Base-by-base conservation (phyloP, 2,329 filamentous ascomycete species). In the Bipolaris sorokiniana region DNA sequence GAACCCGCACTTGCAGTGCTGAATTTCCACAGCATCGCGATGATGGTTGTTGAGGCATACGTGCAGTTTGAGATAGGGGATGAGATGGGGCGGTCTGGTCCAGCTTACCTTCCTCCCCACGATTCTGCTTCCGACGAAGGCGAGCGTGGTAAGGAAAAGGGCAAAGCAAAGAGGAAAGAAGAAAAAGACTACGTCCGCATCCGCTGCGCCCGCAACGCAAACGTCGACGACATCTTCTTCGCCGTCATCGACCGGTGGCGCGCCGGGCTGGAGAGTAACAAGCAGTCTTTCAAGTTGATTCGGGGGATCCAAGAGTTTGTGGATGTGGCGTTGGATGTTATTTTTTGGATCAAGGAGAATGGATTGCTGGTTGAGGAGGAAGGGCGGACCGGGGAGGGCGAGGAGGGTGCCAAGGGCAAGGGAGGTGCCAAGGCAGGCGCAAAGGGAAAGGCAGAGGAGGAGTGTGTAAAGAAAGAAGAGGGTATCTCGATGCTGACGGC, bases 181-280 rank as follows among this genome's bases (percentile, higher is more conserved):
- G 47, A 49, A 3, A 37, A 44, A 18, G 58, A 59, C 1, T 64
- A 62, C 22, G 42, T 54, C 9, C 52, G 55, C 5, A 13, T 53
- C 15, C 51, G 53, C 16, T 20, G 51, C 18, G 64, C 65, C 0
- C 49, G 36, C 2, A 59, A 64, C 5, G 68, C 66, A 0, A 63
- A 71, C 42, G 56, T 59, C 0, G 68, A 72, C 22, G 70, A 74
- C 7, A 68, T 75, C n/a, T 76, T 74, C 66, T 72, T 74, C 18
- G 64, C 67, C 0, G 64, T 67, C 1, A 51, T 71, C 0, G 73
- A 75, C 45, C 68, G 71, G n/a, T 76, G 71, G 67, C 65, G 72
- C 3, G 67, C 68, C 1, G 72, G 70, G 0, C 36, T 65, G 6
- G 52, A 58, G 16, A 56, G 54, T 15, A 52, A 52, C 7, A 71